These are phyloP conservation scores for Irpex sp. DNA, from an alignment of 1,284 basidiomycete genomes.

Conservation along the genomic window DNA sequence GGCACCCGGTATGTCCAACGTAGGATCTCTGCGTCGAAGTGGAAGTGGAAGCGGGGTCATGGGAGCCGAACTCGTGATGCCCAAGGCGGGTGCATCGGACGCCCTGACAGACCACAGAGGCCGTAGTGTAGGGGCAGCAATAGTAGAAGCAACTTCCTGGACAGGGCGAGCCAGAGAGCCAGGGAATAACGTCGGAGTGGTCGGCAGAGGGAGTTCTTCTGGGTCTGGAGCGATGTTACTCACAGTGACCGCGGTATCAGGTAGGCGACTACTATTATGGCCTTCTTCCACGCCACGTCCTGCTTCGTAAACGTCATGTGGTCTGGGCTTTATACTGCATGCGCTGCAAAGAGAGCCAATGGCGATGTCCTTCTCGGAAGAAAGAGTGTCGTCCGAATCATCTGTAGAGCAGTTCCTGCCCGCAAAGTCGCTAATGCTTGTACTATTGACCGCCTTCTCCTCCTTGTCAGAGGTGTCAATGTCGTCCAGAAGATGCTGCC, in stretches of 20 bases:
- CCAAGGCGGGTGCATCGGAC: slow-evolving; percentile 28
- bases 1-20: slow-evolving; percentile 20
- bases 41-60: slow-evolving; percentile 14
- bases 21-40: background rate
- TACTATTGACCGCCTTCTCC: slow-evolving; percentile 14
- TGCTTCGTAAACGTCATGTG: slow-evolving; percentile 27
- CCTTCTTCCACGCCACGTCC: slow-evolving; percentile 34
- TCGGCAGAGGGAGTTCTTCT: slow-evolving; percentile 29
- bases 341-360: background rate
- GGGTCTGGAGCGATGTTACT: slow-evolving; percentile 25
- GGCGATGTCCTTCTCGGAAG: background rate
- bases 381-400: background rate
- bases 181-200: slow-evolving; percentile 19
- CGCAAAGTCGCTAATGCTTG: background rate
- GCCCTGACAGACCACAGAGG: slow-evolving; percentile 41
- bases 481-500: slow-evolving; percentile 15
- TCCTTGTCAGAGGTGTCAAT: slow-evolving; percentile 7
- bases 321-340: background rate
- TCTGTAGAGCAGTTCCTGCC: background rate
- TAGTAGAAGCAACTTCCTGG: slow-evolving; percentile 20
- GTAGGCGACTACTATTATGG: slow-evolving; percentile 16
- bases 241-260: slow-evolving; percentile 15
- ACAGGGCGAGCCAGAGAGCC: slow-evolving; percentile 22
- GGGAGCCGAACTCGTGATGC: slow-evolving; percentile 17
- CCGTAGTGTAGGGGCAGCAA: slow-evolving; percentile 23